A percentile compares a stretch with the other conserved stretches of the same genome.
phyloP scores from a whole-genome alignment of 83 land plant species.

The Picea abies region DNA sequence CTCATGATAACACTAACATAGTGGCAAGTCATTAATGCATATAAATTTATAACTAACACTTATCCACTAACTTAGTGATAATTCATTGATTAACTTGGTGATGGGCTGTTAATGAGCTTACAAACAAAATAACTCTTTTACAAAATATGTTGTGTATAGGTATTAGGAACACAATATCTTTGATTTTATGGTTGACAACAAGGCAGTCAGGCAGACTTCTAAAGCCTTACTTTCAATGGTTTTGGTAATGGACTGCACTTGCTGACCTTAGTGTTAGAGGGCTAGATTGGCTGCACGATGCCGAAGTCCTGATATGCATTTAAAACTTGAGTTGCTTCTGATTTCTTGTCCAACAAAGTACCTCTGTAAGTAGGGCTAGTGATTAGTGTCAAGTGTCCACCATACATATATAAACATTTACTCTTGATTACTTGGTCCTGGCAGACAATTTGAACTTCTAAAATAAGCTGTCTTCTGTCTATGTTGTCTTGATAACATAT shows the following conservation, averaged over 20 bases:
- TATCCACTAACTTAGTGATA: no score
- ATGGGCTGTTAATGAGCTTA: no score
- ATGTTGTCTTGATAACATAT: neutral
- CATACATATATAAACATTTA: neutral
- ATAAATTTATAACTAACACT: no score
- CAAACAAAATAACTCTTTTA: no score
- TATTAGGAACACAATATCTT: no score
- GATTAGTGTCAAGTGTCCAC: neutral
- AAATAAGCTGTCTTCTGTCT: neutral
- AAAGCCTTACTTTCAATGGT: neutral
- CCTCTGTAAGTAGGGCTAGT: neutral
- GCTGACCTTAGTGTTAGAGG: neutral
- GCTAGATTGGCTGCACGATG: slow-evolving; percentile 1
- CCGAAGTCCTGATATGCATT: neutral
- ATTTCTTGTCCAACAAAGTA: neutral
- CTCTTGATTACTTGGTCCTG: neutral
- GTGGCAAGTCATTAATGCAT: no score
- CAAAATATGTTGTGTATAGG: no score
- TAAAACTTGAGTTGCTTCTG: neutral
- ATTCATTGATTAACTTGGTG: no score
- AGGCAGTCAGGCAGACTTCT: neutral
- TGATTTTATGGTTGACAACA: neutral
- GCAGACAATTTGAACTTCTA: neutral
- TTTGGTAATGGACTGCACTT: neutral
- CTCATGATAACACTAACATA: no score